Evolutionary conservation across 495 filamentous ascomycete genomes (phyloP).

Genomic region (Sordaria brevicollis): DNA sequence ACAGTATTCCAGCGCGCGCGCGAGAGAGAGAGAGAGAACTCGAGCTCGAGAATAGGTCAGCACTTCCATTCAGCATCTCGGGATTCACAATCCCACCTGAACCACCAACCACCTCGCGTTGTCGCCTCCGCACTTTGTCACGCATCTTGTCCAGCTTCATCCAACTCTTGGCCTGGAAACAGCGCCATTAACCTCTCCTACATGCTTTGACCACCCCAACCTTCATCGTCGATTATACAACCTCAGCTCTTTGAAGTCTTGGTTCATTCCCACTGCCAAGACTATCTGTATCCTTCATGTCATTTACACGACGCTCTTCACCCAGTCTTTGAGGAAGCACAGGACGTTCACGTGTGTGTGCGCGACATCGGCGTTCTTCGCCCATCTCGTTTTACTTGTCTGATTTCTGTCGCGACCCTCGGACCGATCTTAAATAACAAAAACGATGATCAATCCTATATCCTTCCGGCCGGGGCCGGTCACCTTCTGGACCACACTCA

Average conservation of each 20-base stretch:
- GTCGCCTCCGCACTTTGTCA: not conserved
- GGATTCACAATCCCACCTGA: not conserved
- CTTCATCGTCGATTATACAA: not conserved
- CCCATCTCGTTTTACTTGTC: not conserved
- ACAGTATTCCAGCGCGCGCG: not conserved
- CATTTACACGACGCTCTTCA: not conserved
- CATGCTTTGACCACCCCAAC: not conserved
- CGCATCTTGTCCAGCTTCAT: not conserved
- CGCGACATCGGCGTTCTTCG: not conserved
- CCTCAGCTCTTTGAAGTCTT: not conserved
- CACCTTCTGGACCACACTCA: constrained; percentile 56
- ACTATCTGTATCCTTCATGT: not conserved
- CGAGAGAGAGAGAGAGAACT: not conserved
- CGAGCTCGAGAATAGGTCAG: no score
- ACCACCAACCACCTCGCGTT: not conserved
- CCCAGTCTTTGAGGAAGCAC: not conserved
- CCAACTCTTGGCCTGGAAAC: not conserved
- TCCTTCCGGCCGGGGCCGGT: constrained; percentile 53
- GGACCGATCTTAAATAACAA: not conserved
- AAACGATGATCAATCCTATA: constrained; percentile 35
- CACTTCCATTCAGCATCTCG: not conserved
- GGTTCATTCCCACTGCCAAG: not conserved
- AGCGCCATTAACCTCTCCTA: not conserved
- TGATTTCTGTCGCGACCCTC: not conserved
- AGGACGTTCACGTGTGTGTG: not conserved